These are phyloP conservation scores for Nakazawaea ernobii DNA, from an alignment of 805 yeast species.

Conservation along the genomic window DNA sequence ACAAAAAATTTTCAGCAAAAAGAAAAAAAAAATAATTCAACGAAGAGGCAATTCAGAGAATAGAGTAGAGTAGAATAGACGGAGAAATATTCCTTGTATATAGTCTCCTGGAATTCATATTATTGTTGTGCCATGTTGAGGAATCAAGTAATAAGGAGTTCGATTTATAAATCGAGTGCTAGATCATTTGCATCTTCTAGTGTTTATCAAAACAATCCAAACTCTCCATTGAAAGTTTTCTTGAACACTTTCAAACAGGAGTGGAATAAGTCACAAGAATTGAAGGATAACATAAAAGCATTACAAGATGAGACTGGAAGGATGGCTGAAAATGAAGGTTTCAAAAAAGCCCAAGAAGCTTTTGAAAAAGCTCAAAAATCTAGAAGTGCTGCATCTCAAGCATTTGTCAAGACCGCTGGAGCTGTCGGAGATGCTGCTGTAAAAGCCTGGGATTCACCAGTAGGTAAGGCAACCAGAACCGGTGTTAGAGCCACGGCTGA, in stretches of 20 bases:
- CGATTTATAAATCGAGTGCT: not conserved
- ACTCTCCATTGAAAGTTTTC: constrained; percentile 87
- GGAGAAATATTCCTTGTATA: not conserved
- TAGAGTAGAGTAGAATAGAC: not conserved
- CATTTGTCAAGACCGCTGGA: constrained; percentile 85
- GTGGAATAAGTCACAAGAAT: constrained; percentile 84
- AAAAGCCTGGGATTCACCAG: constrained; percentile 94
- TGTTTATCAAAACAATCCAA: constrained; percentile 24
- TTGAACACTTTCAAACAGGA: constrained; percentile 87
- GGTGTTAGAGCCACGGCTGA: constrained; percentile 82
- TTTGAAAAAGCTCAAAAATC: constrained; percentile 77
- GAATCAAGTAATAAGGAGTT: constrained; percentile 2
- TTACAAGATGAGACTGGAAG: constrained; percentile 94
- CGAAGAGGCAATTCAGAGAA: not conserved
- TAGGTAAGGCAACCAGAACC: constrained; percentile 81
- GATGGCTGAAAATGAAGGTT: constrained; percentile 90
- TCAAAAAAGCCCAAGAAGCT: constrained; percentile 89
- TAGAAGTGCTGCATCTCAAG: constrained; percentile 55
- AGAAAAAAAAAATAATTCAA: not conserved
- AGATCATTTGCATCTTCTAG: not conserved
- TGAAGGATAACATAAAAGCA: constrained; percentile 90
- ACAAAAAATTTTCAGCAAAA: not conserved
- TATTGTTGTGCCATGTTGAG: constrained; percentile 4
- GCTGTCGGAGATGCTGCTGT: constrained; percentile 85
- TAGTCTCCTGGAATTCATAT: not conserved